phyloP scores from a whole-genome alignment of 2,329 filamentous ascomycete species.

The Paracamarosporium sp. region DNA sequence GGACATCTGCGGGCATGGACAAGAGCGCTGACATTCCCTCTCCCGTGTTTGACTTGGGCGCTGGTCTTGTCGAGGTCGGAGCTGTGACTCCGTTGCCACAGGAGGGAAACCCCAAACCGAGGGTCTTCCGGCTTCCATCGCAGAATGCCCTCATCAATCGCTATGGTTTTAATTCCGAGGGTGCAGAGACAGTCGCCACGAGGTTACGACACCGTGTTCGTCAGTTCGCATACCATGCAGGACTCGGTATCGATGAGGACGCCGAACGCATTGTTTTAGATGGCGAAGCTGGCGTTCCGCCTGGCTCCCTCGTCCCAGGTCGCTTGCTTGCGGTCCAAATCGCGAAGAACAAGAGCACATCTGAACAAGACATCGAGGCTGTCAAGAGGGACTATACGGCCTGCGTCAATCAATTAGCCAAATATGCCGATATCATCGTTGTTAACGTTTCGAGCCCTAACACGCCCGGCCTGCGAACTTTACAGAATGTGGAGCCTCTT shows the following conservation, averaged over 20 bases:
- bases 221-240: conserved; percentile 74
- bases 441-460: conserved; percentile 98
- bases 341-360: conserved; percentile 94
- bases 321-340: conserved; percentile 88
- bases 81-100: conserved; percentile 89
- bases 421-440: conserved; percentile 93
- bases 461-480: conserved; percentile 84
- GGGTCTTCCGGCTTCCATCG: conserved; percentile 84
- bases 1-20: conserved; percentile 93
- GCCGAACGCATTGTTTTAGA: conserved; percentile 77
- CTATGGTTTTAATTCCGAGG: conserved; percentile 92
- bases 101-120: conserved; percentile 82
- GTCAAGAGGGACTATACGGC: conserved; percentile 84
- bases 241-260: conserved; percentile 67
- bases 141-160: conserved; percentile 92
- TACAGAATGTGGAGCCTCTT: conserved; percentile 85
- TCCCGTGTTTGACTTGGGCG: conserved; percentile 81
- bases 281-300: conserved; percentile 77
- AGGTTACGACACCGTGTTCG: conserved; percentile 79
- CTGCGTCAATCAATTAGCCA: conserved; percentile 81
- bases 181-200: conserved; percentile 85
- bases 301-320: conserved; percentile 79
- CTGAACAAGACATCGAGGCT: conserved; percentile 82
- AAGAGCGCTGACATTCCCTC: conserved; percentile 92
- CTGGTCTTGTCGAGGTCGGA: conserved; percentile 89